Conservation (phyloP, 164 flowering plant genomes). For the Annona cherimola region DNA sequence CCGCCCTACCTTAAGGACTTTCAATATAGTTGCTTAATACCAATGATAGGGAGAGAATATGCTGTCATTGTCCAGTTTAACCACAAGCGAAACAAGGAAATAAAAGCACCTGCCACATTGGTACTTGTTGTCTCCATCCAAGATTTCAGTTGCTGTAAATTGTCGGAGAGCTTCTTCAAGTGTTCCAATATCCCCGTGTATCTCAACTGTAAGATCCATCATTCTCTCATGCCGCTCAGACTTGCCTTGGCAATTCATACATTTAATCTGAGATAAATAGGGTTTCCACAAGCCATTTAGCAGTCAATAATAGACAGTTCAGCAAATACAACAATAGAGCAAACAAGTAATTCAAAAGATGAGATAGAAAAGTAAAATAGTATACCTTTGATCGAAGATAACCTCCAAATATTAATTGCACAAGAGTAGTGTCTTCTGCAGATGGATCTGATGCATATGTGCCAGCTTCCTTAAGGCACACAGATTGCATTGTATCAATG, state of each 20-base stretch:
- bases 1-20: too few species aligned
- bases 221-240: constrained; percentile 76
- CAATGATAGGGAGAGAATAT: too few species aligned
- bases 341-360: background rate
- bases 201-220: constrained; percentile 95
- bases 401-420: constrained; percentile 89
- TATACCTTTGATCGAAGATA: constrained; percentile 87
- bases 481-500: constrained; percentile 80
- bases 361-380: background rate
- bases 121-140: constrained; percentile 95
- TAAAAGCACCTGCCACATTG: constrained; percentile 59
- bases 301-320: background rate
- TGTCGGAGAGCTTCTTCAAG: constrained; percentile 74
- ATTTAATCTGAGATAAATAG: constrained; percentile 52
- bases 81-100: background rate
- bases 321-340: background rate
- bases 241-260: constrained; percentile 72
- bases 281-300: constrained; percentile 4
- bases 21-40: too few species aligned
- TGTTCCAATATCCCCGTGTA: constrained; percentile 72
- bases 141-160: constrained; percentile 66
- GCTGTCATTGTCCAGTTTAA: too few species aligned
- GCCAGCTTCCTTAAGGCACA: constrained; percentile 66
- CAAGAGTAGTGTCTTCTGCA: constrained; percentile 68
- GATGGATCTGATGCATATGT: constrained; percentile 22